These are phyloP conservation scores for Citropsis articulata DNA, from an alignment of 345 rosid genomes.

Conservation along the genomic window DNA sequence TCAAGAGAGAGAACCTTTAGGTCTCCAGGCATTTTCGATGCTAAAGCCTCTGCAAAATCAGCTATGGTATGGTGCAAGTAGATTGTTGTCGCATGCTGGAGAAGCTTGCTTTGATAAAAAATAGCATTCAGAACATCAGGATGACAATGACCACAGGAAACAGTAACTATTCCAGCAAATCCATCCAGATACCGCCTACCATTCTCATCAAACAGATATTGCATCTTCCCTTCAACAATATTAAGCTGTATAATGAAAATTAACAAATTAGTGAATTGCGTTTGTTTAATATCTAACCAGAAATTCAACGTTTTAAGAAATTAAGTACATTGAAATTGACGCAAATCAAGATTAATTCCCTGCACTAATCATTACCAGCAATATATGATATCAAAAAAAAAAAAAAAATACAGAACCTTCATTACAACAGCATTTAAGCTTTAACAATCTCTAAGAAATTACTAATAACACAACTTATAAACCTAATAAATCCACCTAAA, in stretches of 20 bases:
- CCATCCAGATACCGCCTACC: constrained; percentile 83
- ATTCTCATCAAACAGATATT: constrained; percentile 79
- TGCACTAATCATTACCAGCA: not conserved
- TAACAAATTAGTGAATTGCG: not conserved
- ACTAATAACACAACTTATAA: not conserved
- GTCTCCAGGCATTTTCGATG: constrained; percentile 89
- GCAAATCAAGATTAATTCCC: not conserved
- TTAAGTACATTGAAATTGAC: not conserved
- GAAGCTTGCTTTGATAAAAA: constrained; percentile 72
- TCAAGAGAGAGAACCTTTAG: constrained; percentile 51
- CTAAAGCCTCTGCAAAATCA: constrained; percentile 90
- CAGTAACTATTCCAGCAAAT: constrained; percentile 89
- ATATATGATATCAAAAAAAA: not conserved
- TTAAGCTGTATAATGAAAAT: constrained; percentile 46
- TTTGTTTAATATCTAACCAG: not conserved
- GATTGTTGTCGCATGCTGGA: constrained; percentile 88
- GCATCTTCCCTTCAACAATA: constrained; percentile 98
- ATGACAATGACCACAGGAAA: constrained; percentile 96
- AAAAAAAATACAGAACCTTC: not conserved
- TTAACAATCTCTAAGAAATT: not conserved
- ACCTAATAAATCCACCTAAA: not conserved
- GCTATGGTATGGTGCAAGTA: constrained; percentile 81
- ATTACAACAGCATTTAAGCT: not conserved
- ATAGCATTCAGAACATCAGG: constrained; percentile 72
- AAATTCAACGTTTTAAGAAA: not conserved